phyloP scores from a whole-genome alignment of 306 rosid genomes.

The Quercus wislizeni region DNA sequence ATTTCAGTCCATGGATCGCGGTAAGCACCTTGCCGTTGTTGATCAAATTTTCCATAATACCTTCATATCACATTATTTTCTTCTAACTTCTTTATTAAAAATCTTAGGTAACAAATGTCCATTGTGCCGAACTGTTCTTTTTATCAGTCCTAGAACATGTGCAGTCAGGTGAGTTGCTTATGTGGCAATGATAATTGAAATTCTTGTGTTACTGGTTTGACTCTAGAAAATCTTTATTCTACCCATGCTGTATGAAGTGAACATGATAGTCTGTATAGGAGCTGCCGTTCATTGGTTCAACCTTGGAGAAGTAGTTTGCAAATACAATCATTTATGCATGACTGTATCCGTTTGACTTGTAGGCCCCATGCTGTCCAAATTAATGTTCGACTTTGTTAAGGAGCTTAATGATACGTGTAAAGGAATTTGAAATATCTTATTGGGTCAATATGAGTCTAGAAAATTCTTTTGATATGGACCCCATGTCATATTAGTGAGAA shows the following conservation, averaged over 20 bases:
- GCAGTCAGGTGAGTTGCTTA: conserved; percentile 65
- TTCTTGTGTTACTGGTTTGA: background rate
- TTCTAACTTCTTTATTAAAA: conserved; percentile 33
- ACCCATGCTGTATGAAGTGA: conserved; percentile 4
- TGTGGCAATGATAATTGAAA: conserved; percentile 9
- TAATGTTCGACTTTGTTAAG: background rate
- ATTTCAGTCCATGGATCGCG: conserved; percentile 91
- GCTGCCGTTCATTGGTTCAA: conserved; percentile 15
- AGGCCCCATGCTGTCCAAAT: background rate
- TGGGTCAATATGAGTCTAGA: conserved; percentile 5
- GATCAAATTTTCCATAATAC: conserved; percentile 15
- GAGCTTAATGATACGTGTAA: background rate
- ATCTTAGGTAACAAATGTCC: conserved; percentile 96
- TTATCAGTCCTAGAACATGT: conserved; percentile 82
- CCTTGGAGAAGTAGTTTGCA: conserved; percentile 5
- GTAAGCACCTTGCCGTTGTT: conserved; percentile 47
- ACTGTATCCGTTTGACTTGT: conserved; percentile 18
- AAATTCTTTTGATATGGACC: conserved; percentile 1
- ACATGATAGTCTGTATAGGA: conserved; percentile 10
- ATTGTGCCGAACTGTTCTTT: conserved; percentile 93
- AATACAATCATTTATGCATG: background rate
- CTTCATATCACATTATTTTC: conserved; percentile 4
- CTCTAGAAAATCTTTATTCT: conserved; percentile 4
- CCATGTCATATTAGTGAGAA: background rate
- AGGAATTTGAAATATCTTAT: background rate